Percentiles rank a stretch among this genome's conserved stretches.
These are phyloP conservation scores for Russula virescens DNA, from an alignment of 768 basidiomycete genomes.

Conservation along the genomic window DNA sequence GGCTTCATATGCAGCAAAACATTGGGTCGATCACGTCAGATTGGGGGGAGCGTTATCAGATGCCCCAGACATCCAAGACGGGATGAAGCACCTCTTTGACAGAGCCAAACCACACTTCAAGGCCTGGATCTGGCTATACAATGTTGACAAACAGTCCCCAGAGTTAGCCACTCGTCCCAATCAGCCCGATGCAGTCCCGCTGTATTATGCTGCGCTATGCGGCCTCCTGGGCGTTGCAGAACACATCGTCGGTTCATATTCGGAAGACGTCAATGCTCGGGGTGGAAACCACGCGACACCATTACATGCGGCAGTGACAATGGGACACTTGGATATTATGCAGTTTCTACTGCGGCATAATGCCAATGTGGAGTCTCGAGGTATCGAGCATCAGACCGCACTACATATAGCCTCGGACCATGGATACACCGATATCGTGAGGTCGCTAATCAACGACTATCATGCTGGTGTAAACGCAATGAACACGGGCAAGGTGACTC, in stretches of 20 bases:
- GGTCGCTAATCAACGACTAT: too few relatives aligned
- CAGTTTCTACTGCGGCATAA: neutral
- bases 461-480: too few relatives aligned
- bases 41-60: neutral
- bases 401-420: neutral
- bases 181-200: neutral
- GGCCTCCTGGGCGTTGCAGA: neutral
- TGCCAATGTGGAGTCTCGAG: neutral
- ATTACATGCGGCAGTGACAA: neutral
- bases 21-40: neutral
- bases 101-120: neutral
- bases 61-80: neutral
- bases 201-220: conserved; percentile 1
- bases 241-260: neutral
- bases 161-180: neutral
- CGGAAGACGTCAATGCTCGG: neutral
- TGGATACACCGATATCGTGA: too few relatives aligned
- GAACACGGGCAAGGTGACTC: neutral
- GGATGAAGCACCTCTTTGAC: neutral
- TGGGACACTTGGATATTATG: neutral
- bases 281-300: neutral
- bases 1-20: neutral
- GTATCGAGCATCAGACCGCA: neutral
- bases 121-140: conserved; percentile 1
- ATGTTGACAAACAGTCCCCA: neutral